Evolutionary conservation across 2,329 filamentous ascomycete genomes (phyloP), one percentile per base, ranked within the genome.

Genomic region (Fusarium brachygibbosum): DNA sequence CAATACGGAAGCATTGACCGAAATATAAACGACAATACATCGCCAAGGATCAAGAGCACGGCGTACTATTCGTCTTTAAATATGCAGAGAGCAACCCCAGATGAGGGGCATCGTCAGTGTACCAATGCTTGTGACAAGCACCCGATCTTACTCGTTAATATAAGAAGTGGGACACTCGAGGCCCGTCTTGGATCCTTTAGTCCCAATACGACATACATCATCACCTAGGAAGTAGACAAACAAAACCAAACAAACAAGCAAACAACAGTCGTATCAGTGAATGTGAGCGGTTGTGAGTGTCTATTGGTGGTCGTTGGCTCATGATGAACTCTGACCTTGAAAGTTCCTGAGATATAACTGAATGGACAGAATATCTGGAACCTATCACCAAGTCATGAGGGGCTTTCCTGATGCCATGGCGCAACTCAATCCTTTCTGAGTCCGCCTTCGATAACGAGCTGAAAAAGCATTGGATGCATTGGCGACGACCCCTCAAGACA

Each of bases 191-290:
- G 40, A 40, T 49, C 25, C 55, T 17, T 42, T 42, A 59, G 62
- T 60, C 52, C 19, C 34, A 53, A 55, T 49, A 28, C 31, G 48
- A 60, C 66, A 41, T 40, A 42, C 16, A 25, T 57, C 16, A 25
- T 57, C 37, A 28, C 53, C 32, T 13, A 34, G 28, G 21, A 40
- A 54, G 23, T 40, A 51, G 46, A 67, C 37, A 68, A 63, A 63
- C 46, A 46, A 50, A 53, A 50, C 38, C 46, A 48, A 44, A 37
- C 31, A 28, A 49, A 41, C 28, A 28, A 49, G 45, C 61, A 52
- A 61, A 38, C 21, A 37, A 37, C 12, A 51, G 14, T 38, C 23
- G 29, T 42, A 34, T 41, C 11, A 40, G 46, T 45, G 17, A 46
- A 37, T 54, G 10, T 19, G 41, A 45, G 25, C 6, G 12, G 34